Percentiles rank a stretch among this genome's conserved stretches.
These are phyloP conservation scores for Astrothelium macrocarpum DNA, from an alignment of 495 filamentous ascomycete species.

Conservation along the genomic window DNA sequence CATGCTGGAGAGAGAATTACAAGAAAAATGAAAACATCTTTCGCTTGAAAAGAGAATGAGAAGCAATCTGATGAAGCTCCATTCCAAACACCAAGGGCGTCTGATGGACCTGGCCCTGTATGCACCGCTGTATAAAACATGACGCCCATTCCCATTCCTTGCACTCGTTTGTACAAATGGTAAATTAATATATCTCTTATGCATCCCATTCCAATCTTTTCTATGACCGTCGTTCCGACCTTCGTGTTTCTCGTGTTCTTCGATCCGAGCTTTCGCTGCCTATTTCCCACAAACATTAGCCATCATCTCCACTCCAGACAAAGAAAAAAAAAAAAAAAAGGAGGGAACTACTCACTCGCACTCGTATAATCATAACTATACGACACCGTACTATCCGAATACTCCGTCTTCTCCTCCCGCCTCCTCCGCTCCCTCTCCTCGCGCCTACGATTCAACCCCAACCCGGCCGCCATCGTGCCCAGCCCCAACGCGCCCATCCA, in stretches of 20 bases:
- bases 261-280: constrained; percentile 34
- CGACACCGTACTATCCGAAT: constrained; percentile 18
- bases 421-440: constrained; percentile 35
- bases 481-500: constrained; percentile 51
- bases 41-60: neutral
- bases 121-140: neutral
- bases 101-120: neutral
- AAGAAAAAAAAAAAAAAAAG: too few relatives aligned
- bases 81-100: neutral
- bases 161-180: neutral
- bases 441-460: constrained; percentile 62
- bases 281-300: constrained; percentile 4
- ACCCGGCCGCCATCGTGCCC: constrained; percentile 55
- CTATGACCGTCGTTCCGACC: constrained; percentile 11
- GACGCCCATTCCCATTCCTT: neutral
- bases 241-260: constrained; percentile 27
- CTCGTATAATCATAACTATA: constrained; percentile 31
- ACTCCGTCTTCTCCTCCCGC: constrained; percentile 32
- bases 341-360: constrained; percentile 25
- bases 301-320: neutral
- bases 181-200: neutral
- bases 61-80: neutral
- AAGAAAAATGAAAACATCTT: neutral
- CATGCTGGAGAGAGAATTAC: neutral
- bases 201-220: neutral